phyloP scores from a whole-genome alignment of 1,139 yeast genomes.

The Pichia sp. region DNA sequence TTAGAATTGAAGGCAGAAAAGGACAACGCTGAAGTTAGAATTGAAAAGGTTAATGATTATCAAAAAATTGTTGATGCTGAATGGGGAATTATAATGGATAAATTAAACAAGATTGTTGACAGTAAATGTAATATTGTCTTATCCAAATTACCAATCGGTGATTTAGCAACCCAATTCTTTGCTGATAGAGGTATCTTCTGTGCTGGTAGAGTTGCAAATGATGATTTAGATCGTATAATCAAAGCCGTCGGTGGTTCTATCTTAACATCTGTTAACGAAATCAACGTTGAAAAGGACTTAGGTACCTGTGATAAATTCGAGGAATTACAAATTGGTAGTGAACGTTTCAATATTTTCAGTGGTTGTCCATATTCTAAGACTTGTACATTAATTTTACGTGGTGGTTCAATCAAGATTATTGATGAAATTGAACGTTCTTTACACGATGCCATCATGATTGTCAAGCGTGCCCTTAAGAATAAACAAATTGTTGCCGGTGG shows the following conservation, averaged over 20 bases:
- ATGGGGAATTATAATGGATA: conserved; percentile 90
- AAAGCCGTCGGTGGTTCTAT: conserved; percentile 93
- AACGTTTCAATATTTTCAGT: conserved; percentile 86
- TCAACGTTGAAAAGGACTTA: conserved; percentile 57
- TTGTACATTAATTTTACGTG: conserved; percentile 89
- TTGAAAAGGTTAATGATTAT: conserved; percentile 89
- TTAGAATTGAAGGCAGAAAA: conserved; percentile 96
- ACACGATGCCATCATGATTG: conserved; percentile 99
- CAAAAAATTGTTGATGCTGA: conserved; percentile 98
- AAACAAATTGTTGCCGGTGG: conserved; percentile 95
- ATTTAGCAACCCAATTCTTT: conserved; percentile 95
- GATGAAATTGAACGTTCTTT: conserved; percentile 97
- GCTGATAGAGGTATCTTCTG: conserved; percentile 97
- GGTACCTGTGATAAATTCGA: conserved; percentile 89
- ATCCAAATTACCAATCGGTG: conserved; percentile 96
- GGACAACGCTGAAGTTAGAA: conserved; percentile 99
- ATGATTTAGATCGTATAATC: conserved; percentile 90
- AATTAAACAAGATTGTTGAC: conserved; percentile 75
- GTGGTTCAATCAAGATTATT: conserved; percentile 98
- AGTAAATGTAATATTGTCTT: conserved; percentile 93
- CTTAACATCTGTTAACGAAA: conserved; percentile 87
- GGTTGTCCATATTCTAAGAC: conserved; percentile 95
- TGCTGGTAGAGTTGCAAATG: conserved; percentile 91
- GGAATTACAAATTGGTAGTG: conserved; percentile 95
- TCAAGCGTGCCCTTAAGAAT: conserved; percentile 89